These are phyloP conservation scores for Drechslerella coelobrocha DNA, from an alignment of 2,329 filamentous ascomycete genomes.

Conservation along the genomic window DNA sequence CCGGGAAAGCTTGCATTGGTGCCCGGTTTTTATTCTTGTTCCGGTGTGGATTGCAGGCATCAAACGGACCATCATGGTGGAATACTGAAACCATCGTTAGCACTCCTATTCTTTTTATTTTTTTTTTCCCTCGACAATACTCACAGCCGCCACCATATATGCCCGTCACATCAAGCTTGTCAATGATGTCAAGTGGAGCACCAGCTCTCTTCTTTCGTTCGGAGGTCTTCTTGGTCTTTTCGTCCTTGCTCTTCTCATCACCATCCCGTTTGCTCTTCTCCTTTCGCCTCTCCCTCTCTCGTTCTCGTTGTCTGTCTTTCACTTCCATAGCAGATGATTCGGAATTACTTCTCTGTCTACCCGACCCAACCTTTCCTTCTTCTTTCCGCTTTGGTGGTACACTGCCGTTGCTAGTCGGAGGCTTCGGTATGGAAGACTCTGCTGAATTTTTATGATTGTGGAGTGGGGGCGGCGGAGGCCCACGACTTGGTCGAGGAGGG, in stretches of 20 bases:
- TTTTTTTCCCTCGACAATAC: conserved; percentile 58
- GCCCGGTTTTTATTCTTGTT: conserved; percentile 84
- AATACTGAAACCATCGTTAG: conserved; percentile 72
- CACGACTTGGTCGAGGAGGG: conserved; percentile 33
- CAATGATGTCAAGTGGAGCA: conserved; percentile 79
- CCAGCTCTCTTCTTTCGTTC: conserved; percentile 57
- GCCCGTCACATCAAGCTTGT: conserved; percentile 93
- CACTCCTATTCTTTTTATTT: not conserved
- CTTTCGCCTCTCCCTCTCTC: conserved; percentile 65
- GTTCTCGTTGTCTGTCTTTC: conserved; percentile 67
- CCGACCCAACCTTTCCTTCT: conserved; percentile 10
- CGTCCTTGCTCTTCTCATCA: conserved; percentile 56
- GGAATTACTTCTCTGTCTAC: conserved; percentile 68
- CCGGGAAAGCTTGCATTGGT: conserved; percentile 95
- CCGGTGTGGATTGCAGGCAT: conserved; percentile 92
- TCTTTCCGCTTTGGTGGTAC: conserved; percentile 24
- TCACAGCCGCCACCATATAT: conserved; percentile 90
- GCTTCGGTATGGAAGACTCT: not conserved
- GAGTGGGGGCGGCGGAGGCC: conserved; percentile 24
- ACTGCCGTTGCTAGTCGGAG: conserved; percentile 2
- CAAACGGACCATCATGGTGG: conserved; percentile 96
- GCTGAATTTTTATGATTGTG: conserved; percentile 35
- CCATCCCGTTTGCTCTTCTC: conserved; percentile 57
- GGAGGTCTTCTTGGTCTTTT: conserved; percentile 55
- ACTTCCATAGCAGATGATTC: conserved; percentile 74